Base-by-base conservation (phyloP, 2,329 filamentous ascomycete genomes). In the Microdochium nivale region DNA sequence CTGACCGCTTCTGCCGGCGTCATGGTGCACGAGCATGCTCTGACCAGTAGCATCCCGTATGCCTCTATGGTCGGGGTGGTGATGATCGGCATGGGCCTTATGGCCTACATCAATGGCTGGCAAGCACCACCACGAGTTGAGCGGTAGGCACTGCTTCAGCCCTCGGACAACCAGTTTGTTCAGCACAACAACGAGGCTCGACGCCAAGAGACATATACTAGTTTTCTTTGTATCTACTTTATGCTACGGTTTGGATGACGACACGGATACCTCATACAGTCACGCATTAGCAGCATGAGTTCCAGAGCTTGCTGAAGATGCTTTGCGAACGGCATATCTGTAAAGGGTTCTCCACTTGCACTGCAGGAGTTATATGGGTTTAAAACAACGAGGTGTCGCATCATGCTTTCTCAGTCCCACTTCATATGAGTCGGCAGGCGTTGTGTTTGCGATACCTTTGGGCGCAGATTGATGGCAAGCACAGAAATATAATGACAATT, bases 21-120 rank as follows among this genome's bases (percentile, higher is more conserved):
- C 54, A 64, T 70, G 54, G 62, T 65, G 55, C 73, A 65, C 52
- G 73, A 78, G 47, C 70, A 69, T 57, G 72, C 65, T 49, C 62
- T 78, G 52, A 63, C 80, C 55, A 76, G 84, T 47, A 77, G 79
- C 52, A 74, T 88, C 53, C 88, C 88, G 16, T 92, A 91, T 62
- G 85, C 86, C 40, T 90, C 87, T 2, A 90, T 92, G 80, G 70
- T 94, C 47, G 86, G 88, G 11, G 88, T 94, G 30, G 88, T 94
- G 25, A 68, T 94, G 52, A 72, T 94, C 54, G 88, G 88, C 30
- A 86, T 94, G 72, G 87, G 88, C 14, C 67, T 94, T 57, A 94
- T 94, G 88, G 87, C 87, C 43, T 91, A 90, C 68, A 77, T 94
- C 59, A 94, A 94, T 62, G 86, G 86, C 49, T 92, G 87, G 87